Conservation (phyloP, 2,329 filamentous ascomycete genomes). For the Xylaria sp. region DNA sequence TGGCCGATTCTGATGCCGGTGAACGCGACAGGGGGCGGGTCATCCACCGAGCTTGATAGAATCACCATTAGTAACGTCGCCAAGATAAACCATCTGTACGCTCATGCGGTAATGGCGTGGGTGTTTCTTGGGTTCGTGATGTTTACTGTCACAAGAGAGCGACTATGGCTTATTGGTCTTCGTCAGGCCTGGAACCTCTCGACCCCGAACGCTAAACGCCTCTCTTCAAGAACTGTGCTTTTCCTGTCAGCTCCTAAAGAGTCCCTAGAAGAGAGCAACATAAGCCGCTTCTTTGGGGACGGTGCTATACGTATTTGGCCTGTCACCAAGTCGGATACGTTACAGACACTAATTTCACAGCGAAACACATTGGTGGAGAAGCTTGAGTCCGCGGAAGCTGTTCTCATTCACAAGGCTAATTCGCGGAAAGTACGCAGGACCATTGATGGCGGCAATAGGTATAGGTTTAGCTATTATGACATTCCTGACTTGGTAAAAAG, state of each 20-base stretch:
- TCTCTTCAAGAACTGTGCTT: conserved; percentile 92
- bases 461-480: conserved; percentile 31
- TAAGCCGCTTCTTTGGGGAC: conserved; percentile 80
- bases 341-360: conserved; percentile 82
- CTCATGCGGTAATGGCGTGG: conserved; percentile 83
- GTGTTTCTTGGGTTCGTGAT: conserved; percentile 88
- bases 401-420: conserved; percentile 80
- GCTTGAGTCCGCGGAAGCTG: conserved; percentile 84
- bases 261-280: conserved; percentile 77
- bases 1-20: conserved; percentile 88
- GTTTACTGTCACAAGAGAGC: conserved; percentile 88
- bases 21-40: conserved; percentile 81
- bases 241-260: conserved; percentile 85
- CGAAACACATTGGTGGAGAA: conserved; percentile 79
- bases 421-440: conserved; percentile 59
- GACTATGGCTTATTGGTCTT: conserved; percentile 91
- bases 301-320: conserved; percentile 88
- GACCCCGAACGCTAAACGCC: conserved; percentile 80
- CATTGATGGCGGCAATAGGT: conserved; percentile 17
- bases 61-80: conserved; percentile 65
- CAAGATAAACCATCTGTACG: conserved; percentile 76
- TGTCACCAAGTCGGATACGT: conserved; percentile 73
- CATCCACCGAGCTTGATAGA: conserved; percentile 71
- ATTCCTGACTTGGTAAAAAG: conserved; percentile 42
- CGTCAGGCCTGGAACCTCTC: conserved; percentile 94